Conservation (phyloP, 306 rosid species). For the Cicer pinnatifidum region DNA sequence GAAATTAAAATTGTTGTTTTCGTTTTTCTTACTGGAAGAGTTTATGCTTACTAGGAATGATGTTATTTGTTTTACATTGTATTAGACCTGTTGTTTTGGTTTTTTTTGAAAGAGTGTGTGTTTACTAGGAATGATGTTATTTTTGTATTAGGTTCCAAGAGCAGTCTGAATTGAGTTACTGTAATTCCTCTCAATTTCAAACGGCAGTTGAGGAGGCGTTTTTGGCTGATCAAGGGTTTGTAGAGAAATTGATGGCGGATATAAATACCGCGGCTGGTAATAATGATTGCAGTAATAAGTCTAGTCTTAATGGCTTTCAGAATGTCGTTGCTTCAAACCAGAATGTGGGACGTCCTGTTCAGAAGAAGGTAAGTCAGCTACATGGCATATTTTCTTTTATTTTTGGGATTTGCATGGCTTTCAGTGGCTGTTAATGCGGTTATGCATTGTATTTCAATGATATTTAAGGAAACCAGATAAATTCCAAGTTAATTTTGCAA, state of each 20-base stretch:
- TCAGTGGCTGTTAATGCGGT: conserved; percentile 7
- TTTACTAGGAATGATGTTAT: conserved; percentile 46
- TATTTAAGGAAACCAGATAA: conserved; percentile 7
- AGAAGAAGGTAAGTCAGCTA: conserved; percentile 58
- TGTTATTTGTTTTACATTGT: not conserved
- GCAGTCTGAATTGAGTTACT: conserved; percentile 68
- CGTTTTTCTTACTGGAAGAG: too few relatives aligned
- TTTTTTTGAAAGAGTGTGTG: conserved; percentile 29
- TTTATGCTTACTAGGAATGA: too few relatives aligned
- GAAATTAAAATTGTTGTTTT: too few relatives aligned
- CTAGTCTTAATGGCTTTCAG: conserved; percentile 50
- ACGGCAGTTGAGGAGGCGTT: conserved; percentile 87
- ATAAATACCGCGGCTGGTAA: conserved; percentile 83
- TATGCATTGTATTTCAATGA: conserved; percentile 21
- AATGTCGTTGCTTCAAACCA: conserved; percentile 65
- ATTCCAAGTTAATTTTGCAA: conserved; percentile 2
- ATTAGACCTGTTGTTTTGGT: conserved; percentile 13
- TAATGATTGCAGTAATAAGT: conserved; percentile 55
- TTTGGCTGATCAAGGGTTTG: conserved; percentile 88
- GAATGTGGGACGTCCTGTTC: conserved; percentile 48
- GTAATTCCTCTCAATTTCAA: conserved; percentile 67
- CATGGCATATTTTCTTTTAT: conserved; percentile 24
- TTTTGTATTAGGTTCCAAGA: conserved; percentile 72
- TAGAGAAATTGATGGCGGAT: conserved; percentile 81
- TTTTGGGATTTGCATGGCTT: conserved; percentile 28